These are phyloP conservation scores for Cyclotella choctawhatcheeana DNA, from an alignment of 108 stramenopile genomes.

Conservation along the genomic window DNA sequence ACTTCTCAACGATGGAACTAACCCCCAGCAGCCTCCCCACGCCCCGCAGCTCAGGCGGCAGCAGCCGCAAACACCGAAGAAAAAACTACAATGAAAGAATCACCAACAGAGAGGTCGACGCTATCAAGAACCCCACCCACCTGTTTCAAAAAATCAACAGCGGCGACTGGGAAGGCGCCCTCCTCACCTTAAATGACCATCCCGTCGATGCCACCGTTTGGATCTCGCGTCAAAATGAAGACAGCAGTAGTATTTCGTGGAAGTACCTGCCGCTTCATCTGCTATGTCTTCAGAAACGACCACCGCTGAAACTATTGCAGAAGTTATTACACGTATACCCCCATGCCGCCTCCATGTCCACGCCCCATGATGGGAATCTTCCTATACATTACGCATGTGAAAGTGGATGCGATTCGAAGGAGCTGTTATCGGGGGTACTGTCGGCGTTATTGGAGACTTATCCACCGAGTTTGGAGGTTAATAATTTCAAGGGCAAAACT, in stretches of 20 bases:
- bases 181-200: slow-evolving; percentile 11
- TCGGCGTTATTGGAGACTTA: slow-evolving; percentile 32
- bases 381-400: slow-evolving; percentile 55
- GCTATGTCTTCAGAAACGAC: slow-evolving; percentile 51
- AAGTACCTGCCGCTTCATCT: slow-evolving; percentile 59
- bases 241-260: slow-evolving; percentile 34
- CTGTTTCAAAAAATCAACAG: slow-evolving; percentile 58
- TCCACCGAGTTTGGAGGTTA: slow-evolving; percentile 38
- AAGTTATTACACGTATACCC: slow-evolving; percentile 42
- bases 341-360: slow-evolving; percentile 38
- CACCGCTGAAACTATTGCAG: slow-evolving; percentile 40
- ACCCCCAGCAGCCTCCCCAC: slow-evolving; percentile 6
- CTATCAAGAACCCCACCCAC: slow-evolving; percentile 51
- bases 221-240: slow-evolving; percentile 37
- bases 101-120: slow-evolving; percentile 42
- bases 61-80: neutral
- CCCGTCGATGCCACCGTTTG: slow-evolving; percentile 51
- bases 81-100: neutral
- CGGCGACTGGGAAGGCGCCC: slow-evolving; percentile 50
- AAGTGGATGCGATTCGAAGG: slow-evolving; percentile 46
- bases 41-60: slow-evolving; percentile 21
- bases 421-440: slow-evolving; percentile 33
- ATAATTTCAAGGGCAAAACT: slow-evolving; percentile 40
- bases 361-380: slow-evolving; percentile 57
- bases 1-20: slow-evolving; percentile 9